Evolutionary conservation across 345 rosid species (phyloP).

Genomic region (Kandelia obovata): DNA sequence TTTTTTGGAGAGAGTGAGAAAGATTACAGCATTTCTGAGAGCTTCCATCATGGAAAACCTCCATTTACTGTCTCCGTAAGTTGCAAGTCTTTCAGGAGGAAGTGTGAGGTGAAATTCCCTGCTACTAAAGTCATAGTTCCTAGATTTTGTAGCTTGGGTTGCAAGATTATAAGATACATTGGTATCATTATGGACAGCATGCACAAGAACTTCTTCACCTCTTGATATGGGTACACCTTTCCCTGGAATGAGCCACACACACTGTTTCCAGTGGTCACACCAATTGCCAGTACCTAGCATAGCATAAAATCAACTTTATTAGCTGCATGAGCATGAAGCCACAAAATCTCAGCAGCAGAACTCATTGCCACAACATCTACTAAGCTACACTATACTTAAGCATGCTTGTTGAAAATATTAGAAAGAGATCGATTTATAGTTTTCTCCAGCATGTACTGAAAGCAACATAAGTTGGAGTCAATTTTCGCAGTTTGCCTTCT

Average conservation of each 20-base stretch:
- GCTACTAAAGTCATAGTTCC: slow-evolving; percentile 20
- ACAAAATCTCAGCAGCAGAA: neutral
- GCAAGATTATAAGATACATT: slow-evolving; percentile 56
- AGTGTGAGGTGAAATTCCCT: slow-evolving; percentile 52
- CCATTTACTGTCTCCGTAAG: slow-evolving; percentile 69
- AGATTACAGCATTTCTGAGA: slow-evolving; percentile 55
- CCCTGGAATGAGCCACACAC: slow-evolving; percentile 80
- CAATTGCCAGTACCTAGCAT: slow-evolving; percentile 56
- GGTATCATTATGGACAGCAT: slow-evolving; percentile 64
- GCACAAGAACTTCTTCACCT: slow-evolving; percentile 53
- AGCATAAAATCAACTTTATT: slow-evolving; percentile 27
- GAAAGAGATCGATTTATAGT: neutral
- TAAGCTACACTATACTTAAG: neutral
- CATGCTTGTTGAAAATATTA: neutral
- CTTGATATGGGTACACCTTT: slow-evolving; percentile 46
- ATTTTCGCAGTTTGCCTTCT: neutral
- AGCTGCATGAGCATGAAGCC: neutral
- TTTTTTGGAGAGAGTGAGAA: slow-evolving; percentile 16
- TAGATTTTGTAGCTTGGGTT: slow-evolving; percentile 28
- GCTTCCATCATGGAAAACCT: slow-evolving; percentile 56
- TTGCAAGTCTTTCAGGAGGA: slow-evolving; percentile 72
- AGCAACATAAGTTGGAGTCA: neutral
- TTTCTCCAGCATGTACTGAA: neutral
- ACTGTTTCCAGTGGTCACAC: slow-evolving; percentile 99
- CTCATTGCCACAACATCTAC: neutral